Conservation (phyloP, 805 yeast genomes). For the Wickerhamomyces tratensis region DNA sequence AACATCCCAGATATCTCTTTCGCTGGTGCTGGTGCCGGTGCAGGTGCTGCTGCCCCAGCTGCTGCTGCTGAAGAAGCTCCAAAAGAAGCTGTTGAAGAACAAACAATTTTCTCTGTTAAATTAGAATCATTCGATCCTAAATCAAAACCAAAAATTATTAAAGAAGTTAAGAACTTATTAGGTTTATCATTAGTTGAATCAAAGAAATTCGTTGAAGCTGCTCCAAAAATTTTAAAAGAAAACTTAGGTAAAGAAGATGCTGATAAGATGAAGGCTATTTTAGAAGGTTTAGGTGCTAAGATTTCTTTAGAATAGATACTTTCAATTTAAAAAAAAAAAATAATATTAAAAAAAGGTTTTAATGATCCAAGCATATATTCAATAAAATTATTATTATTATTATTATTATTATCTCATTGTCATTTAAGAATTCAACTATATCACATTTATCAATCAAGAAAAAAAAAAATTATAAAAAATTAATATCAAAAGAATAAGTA, state of each 20-base stretch:
- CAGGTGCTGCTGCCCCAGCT: slow-evolving; percentile 54
- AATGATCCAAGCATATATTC: too few species aligned
- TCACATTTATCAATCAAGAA: too few species aligned
- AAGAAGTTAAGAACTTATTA: slow-evolving; percentile 87
- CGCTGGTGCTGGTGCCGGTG: slow-evolving; percentile 60
- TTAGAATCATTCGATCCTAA: slow-evolving; percentile 91
- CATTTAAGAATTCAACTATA: too few species aligned
- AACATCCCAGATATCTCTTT: slow-evolving; percentile 91
- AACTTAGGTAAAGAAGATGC: slow-evolving; percentile 97
- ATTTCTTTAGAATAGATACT: slow-evolving; percentile 63
- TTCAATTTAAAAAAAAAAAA: background rate
- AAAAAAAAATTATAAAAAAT: too few species aligned
- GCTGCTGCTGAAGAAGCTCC: slow-evolving; percentile 67
- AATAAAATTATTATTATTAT: too few species aligned
- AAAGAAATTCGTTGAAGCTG: slow-evolving; percentile 94
- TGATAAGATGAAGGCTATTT: slow-evolving; percentile 85
- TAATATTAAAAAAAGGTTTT: background rate
- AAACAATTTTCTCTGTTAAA: slow-evolving; percentile 86
- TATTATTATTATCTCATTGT: too few species aligned
- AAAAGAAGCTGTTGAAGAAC: slow-evolving; percentile 78
- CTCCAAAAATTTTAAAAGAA: slow-evolving; percentile 94
- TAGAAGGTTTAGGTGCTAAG: slow-evolving; percentile 95
- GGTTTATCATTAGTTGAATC: slow-evolving; percentile 94
- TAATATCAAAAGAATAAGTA: too few species aligned
- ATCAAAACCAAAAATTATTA: slow-evolving; percentile 93